Evolutionary conservation across 139 green algal genomes (phyloP).

Genomic region (Chlorella ohadii): DNA sequence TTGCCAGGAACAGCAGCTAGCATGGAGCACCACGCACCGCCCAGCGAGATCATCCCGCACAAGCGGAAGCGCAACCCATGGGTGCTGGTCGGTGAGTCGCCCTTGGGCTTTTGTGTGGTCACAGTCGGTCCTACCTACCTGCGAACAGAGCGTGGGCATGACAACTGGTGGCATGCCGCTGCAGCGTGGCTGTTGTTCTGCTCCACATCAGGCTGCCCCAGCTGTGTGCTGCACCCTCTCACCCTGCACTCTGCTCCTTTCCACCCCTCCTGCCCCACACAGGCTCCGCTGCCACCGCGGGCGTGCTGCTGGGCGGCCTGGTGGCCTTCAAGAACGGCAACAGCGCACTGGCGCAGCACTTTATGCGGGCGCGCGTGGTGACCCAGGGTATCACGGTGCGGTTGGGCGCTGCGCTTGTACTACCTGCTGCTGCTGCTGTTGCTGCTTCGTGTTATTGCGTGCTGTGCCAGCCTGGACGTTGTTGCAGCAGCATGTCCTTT

Average conservation of each 20-base stretch:
- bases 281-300: constrained; percentile 18
- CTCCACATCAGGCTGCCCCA: neutral
- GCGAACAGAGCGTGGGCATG: too few species aligned
- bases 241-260: neutral
- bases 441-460: too few species aligned
- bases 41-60: neutral
- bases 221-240: too few species aligned
- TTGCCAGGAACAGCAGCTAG: too few species aligned
- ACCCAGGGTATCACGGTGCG: constrained; percentile 42
- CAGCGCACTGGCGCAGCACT: constrained; percentile 36
- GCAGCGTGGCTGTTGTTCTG: too few species aligned
- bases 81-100: constrained; percentile 15
- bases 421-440: too few species aligned
- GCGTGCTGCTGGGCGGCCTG: constrained; percentile 37
- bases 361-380: constrained; percentile 46
- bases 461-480: too few species aligned
- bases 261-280: neutral
- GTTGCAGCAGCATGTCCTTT: too few species aligned
- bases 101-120: too few species aligned
- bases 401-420: constrained; percentile 21
- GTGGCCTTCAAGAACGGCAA: constrained; percentile 49
- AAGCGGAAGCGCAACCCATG: neutral
- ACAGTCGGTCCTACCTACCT: too few species aligned
- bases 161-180: too few species aligned
- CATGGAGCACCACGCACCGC: too few species aligned